Evolutionary conservation across 305 asterid species (phyloP).

Genomic region (Fraxinus ornus): DNA sequence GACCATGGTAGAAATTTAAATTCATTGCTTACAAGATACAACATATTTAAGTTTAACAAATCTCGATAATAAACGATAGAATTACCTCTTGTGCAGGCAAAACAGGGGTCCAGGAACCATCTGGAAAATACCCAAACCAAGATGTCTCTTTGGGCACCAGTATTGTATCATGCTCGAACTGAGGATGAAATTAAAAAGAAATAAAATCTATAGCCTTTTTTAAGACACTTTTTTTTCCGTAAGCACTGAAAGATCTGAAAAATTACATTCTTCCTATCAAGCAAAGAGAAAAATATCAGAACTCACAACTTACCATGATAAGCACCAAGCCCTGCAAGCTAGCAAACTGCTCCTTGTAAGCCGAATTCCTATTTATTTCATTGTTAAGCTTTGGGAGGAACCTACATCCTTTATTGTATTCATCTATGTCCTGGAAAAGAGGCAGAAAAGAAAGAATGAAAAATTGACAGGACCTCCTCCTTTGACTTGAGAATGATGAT

Average conservation of each 20-base stretch:
- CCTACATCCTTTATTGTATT: slow-evolving; percentile 58
- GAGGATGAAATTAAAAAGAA: slow-evolving; percentile 18
- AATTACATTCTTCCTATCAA: not conserved
- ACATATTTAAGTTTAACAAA: not conserved
- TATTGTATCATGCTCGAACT: slow-evolving; percentile 67
- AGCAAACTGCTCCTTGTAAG: slow-evolving; percentile 65
- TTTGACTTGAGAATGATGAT: not conserved
- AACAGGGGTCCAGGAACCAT: slow-evolving; percentile 59
- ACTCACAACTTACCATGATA: slow-evolving; percentile 55
- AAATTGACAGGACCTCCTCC: not conserved
- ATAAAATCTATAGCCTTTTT: not conserved
- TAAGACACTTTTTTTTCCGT: not conserved
- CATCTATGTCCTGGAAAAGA: slow-evolving; percentile 53
- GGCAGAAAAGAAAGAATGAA: not conserved
- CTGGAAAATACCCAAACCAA: slow-evolving; percentile 87
- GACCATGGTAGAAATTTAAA: not conserved
- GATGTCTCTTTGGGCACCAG: slow-evolving; percentile 84
- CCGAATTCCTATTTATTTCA: slow-evolving; percentile 54
- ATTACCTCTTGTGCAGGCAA: slow-evolving; percentile 78
- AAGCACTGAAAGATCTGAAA: not conserved
- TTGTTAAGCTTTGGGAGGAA: slow-evolving; percentile 81
- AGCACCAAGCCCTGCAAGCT: slow-evolving; percentile 85
- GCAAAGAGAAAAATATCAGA: not conserved
- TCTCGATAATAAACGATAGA: not conserved
- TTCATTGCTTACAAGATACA: not conserved